Evolutionary conservation across 2,329 filamentous ascomycete genomes (phyloP).

Genomic region (Rhinocladiella similis): DNA sequence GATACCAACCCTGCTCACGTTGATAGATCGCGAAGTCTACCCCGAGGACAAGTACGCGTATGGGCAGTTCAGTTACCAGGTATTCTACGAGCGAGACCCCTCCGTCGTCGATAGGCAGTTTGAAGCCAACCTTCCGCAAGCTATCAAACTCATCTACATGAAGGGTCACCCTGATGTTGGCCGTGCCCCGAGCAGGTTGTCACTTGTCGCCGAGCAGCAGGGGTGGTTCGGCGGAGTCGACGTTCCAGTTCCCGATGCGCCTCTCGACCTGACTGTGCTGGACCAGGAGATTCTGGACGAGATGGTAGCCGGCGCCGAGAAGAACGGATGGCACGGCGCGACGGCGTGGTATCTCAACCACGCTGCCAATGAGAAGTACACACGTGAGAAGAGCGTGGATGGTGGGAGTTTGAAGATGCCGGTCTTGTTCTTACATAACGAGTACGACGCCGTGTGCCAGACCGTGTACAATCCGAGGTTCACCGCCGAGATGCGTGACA

Average conservation of each 20-base stretch:
- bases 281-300: conserved; percentile 1
- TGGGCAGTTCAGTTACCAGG: conserved; percentile 7
- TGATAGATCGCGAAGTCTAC: conserved; percentile 46
- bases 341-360: conserved; percentile 47
- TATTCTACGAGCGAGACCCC: conserved; percentile 5
- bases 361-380: conserved; percentile 42
- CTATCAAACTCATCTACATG: conserved; percentile 2
- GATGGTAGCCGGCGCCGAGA: conserved; percentile 32
- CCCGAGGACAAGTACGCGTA: conserved; percentile 40
- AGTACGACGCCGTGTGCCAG: conserved; percentile 11
- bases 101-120: background rate
- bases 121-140: background rate
- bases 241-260: background rate
- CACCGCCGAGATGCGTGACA: background rate
- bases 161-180: background rate
- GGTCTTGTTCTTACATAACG: conserved; percentile 5
- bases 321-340: conserved; percentile 41
- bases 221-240: conserved; percentile 4
- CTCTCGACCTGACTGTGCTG: conserved; percentile 2
- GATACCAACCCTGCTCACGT: conserved; percentile 35
- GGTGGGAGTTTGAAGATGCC: conserved; percentile 5
- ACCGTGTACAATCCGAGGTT: conserved; percentile 6
- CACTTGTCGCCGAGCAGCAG: conserved; percentile 30
- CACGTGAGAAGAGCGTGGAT: conserved; percentile 38
- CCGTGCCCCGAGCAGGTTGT: background rate